Conservation (phyloP, 2,329 filamentous ascomycete genomes). For the Claviceps sorghi region DNA sequence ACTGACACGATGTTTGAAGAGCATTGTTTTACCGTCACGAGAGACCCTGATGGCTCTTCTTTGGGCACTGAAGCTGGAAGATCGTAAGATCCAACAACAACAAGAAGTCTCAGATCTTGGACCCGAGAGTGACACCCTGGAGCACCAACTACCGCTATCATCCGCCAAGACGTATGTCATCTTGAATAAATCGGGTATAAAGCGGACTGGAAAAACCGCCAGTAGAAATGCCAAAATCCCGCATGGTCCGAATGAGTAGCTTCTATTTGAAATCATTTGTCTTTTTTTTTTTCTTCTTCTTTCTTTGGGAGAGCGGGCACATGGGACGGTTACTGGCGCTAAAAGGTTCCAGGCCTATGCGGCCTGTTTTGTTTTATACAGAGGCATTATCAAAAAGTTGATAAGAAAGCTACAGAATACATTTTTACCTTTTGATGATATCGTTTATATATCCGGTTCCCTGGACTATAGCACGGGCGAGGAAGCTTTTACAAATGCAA, state of each 20-base stretch:
- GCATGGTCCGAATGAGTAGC: neutral
- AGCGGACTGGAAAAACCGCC: constrained; percentile 9
- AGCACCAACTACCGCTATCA: constrained; percentile 10
- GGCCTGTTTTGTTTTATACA: neutral
- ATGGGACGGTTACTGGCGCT: constrained; percentile 6
- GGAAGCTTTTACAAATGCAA: no score
- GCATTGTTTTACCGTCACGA: constrained; percentile 28
- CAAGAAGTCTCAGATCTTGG: constrained; percentile 11
- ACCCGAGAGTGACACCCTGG: constrained; percentile 12
- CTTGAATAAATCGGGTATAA: constrained; percentile 11
- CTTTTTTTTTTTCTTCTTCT: neutral
- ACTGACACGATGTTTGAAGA: constrained; percentile 23
- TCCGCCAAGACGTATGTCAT: constrained; percentile 10
- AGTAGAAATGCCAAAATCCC: constrained; percentile 4
- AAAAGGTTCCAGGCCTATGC: constrained; percentile 3
- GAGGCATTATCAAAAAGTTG: neutral
- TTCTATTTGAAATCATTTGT: no score
- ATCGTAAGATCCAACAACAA: constrained; percentile 18
- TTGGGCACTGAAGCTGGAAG: constrained; percentile 31
- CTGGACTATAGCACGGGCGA: no score
- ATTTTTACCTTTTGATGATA: neutral
- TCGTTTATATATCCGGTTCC: neutral
- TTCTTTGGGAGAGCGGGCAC: neutral
- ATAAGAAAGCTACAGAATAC: neutral
- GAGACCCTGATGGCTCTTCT: constrained; percentile 33